phyloP scores from a whole-genome alignment of 2,329 filamentous ascomycete genomes.

The Colletotrichum zoysiae region DNA sequence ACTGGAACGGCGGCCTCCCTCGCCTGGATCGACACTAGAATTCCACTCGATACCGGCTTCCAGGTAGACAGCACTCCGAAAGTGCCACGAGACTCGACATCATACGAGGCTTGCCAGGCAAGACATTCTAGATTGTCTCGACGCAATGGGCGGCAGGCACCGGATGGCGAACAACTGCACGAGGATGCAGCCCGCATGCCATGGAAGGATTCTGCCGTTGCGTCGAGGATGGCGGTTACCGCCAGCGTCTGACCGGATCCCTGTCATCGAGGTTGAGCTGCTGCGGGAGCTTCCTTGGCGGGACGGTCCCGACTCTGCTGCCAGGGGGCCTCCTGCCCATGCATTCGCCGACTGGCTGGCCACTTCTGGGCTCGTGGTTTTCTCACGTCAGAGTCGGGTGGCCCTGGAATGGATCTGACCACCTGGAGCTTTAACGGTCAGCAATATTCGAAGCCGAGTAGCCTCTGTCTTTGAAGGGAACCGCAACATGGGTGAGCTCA shows the following conservation, averaged over 20 bases:
- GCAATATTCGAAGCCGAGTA: neutral
- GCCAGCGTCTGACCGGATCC: neutral
- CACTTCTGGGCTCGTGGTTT: neutral
- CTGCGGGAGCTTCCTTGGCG: constrained; percentile 17
- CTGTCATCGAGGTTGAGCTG: neutral
- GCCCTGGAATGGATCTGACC: neutral
- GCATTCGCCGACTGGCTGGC: constrained; percentile 11
- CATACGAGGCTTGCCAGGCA: neutral
- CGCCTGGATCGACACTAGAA: neutral
- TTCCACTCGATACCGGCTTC: neutral
- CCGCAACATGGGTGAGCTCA: neutral
- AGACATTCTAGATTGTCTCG: neutral
- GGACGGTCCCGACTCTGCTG: constrained; percentile 13
- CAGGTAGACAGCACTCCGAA: neutral
- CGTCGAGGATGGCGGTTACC: neutral
- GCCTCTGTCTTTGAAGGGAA: neutral
- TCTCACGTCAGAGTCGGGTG: neutral
- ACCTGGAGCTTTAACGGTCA: neutral
- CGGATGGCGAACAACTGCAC: neutral
- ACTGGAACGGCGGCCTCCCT: neutral
- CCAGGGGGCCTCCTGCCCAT: neutral
- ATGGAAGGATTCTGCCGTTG: neutral
- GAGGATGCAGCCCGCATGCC: neutral
- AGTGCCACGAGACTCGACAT: neutral
- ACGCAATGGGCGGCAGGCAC: neutral